Evolutionary conservation across 2,329 filamentous ascomycete genomes (phyloP).

Genomic region (Zasmidium cellare): DNA sequence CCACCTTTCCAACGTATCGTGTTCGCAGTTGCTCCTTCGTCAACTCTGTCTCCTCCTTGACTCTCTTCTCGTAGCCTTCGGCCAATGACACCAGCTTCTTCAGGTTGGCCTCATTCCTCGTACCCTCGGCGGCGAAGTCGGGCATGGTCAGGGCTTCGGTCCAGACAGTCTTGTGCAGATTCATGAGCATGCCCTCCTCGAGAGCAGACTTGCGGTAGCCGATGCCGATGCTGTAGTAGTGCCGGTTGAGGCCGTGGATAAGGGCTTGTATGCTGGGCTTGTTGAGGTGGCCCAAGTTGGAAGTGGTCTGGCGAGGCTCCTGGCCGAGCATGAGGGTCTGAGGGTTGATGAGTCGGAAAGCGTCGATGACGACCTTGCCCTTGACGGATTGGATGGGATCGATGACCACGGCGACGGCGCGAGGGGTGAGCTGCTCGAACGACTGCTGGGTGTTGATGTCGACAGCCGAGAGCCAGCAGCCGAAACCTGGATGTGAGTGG

Average conservation of each 20-base stretch:
- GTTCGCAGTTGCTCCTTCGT: conserved; percentile 98
- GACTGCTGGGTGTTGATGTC: conserved; percentile 99
- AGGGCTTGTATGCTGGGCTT: conserved; percentile 99
- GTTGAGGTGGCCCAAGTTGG: conserved; percentile 95
- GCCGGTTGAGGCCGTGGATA: conserved; percentile 94
- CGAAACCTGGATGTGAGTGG: conserved; percentile 97
- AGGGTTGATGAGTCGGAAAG: conserved; percentile 96
- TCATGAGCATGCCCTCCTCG: conserved; percentile 99
- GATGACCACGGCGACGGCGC: conserved; percentile 95
- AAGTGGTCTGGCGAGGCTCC: conserved; percentile 95
- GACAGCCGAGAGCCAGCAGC: conserved; percentile 97
- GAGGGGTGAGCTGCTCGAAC: conserved; percentile 97
- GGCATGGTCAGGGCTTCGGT: conserved; percentile 97
- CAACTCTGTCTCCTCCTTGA: conserved; percentile 97
- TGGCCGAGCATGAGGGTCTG: conserved; percentile 98
- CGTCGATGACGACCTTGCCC: conserved; percentile 98
- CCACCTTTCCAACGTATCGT: conserved; percentile 96
- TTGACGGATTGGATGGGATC: conserved; percentile 99
- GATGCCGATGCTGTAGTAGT: conserved; percentile 99
- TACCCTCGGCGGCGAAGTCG: conserved; percentile 82
- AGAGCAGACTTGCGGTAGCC: conserved; percentile 95
- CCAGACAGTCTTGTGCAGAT: conserved; percentile 99
- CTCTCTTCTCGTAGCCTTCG: conserved; percentile 96
- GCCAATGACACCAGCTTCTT: conserved; percentile 84
- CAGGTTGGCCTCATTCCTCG: conserved; percentile 83